Evolutionary conservation across 345 rosid species (phyloP).

Genomic region (Lagerstroemia speciosa): DNA sequence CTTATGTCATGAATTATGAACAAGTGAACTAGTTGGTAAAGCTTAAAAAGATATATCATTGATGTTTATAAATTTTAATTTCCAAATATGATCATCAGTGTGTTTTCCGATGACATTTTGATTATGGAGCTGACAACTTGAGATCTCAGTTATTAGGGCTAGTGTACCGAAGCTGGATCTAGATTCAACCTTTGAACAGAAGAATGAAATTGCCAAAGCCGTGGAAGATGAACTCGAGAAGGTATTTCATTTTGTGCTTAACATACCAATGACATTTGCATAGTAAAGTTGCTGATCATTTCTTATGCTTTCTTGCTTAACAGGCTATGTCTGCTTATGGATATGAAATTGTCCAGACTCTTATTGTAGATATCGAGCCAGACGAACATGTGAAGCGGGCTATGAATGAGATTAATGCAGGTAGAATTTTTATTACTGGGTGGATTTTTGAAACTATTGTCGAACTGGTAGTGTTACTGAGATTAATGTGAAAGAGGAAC

Average conservation of each 20-base stretch:
- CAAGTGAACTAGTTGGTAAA: no score
- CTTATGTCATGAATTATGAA: neutral
- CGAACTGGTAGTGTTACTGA: neutral
- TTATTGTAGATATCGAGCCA: constrained; percentile 48
- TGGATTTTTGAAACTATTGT: neutral
- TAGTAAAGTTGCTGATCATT: neutral
- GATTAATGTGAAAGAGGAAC: neutral
- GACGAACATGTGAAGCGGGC: constrained; percentile 69
- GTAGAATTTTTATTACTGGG: constrained; percentile 16
- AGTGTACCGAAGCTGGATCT: constrained; percentile 54
- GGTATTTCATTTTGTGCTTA: no score
- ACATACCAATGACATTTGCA: no score
- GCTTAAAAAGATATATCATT: no score
- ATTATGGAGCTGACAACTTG: neutral
- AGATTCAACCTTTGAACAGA: constrained; percentile 56
- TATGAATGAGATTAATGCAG: constrained; percentile 79
- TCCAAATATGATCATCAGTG: neutral
- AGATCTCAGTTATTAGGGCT: constrained; percentile 43
- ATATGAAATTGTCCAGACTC: constrained; percentile 69
- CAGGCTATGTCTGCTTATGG: constrained; percentile 82
- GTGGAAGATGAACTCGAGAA: no score
- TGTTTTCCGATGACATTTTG: neutral
- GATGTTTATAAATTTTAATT: neutral
- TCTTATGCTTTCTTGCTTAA: neutral
- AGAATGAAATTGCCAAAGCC: constrained; percentile 44